Percentiles rank a stretch among this genome's conserved stretches.
Evolutionary conservation across 805 yeast species (phyloP).

Genomic region (Monosporozyma yasuniensis): DNA sequence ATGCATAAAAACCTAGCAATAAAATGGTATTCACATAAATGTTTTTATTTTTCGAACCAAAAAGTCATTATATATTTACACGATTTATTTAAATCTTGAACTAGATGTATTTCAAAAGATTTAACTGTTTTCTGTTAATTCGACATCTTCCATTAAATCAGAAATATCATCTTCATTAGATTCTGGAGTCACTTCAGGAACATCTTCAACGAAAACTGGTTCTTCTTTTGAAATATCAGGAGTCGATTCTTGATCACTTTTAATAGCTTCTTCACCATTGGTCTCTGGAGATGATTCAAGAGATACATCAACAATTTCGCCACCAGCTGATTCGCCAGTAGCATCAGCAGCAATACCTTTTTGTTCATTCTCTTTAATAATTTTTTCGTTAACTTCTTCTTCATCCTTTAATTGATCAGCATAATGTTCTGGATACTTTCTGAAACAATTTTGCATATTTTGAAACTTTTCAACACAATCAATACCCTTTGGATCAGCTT

Average conservation of each 20-base stretch:
- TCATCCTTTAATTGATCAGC: slow-evolving; percentile 54
- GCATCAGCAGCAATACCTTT: neutral
- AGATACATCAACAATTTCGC: neutral
- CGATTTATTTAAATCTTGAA: neutral
- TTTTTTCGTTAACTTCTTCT: slow-evolving; percentile 9
- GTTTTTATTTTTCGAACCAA: neutral
- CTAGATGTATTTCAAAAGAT: neutral
- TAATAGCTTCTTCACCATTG: neutral
- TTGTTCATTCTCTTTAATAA: neutral
- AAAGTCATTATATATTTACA: slow-evolving; percentile 2
- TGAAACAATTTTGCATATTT: slow-evolving; percentile 91
- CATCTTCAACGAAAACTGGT: neutral
- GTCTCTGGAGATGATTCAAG: neutral
- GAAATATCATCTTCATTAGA: neutral
- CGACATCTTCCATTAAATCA: slow-evolving; percentile 7
- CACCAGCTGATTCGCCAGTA: too few species aligned
- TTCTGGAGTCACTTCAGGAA: neutral
- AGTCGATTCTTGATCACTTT: neutral
- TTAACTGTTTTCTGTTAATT: slow-evolving; percentile 8
- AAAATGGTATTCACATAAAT: neutral
- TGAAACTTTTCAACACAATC: slow-evolving; percentile 91
- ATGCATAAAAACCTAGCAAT: neutral
- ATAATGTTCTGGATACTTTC: slow-evolving; percentile 85
- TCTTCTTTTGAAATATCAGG: neutral
- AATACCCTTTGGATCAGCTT: slow-evolving; percentile 92